Conservation (phyloP, 2,329 filamentous ascomycete species). For the Talaromyces funiculosus region DNA sequence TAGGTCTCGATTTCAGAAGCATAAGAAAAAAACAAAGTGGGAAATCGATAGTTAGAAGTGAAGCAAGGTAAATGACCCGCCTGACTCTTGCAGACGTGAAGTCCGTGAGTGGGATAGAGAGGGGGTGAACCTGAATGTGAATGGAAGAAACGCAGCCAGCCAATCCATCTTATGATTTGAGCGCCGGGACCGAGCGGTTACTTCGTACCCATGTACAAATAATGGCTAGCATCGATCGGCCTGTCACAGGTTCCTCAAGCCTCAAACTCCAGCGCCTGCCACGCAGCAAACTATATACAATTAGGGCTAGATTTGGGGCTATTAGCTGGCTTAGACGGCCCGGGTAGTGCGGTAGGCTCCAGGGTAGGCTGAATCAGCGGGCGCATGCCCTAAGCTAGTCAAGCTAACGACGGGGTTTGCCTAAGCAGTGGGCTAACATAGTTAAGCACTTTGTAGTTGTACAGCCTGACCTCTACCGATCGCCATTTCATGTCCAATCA, state of each 20-base stretch:
- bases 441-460: neutral
- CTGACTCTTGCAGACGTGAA: neutral
- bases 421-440: neutral
- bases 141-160: neutral
- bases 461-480: neutral
- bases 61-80: neutral
- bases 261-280: neutral
- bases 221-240: neutral
- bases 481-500: neutral
- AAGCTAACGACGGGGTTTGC: neutral
- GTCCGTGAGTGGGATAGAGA: neutral
- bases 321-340: neutral
- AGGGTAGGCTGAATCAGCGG: neutral
- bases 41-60: neutral
- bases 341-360: neutral
- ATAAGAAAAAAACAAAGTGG: neutral
- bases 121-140: neutral
- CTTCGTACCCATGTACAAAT: neutral
- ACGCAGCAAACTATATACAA: neutral
- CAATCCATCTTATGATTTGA: neutral
- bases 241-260: slow-evolving; percentile 2
- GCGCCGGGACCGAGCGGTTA: neutral
- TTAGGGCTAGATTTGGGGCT: neutral
- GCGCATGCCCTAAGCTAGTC: slow-evolving; percentile 2
- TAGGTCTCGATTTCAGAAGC: neutral